Percentiles rank a stretch among this genome's conserved stretches.
phyloP scores from a whole-genome alignment of 257 asterid genomes.

The Ilex asprella region DNA sequence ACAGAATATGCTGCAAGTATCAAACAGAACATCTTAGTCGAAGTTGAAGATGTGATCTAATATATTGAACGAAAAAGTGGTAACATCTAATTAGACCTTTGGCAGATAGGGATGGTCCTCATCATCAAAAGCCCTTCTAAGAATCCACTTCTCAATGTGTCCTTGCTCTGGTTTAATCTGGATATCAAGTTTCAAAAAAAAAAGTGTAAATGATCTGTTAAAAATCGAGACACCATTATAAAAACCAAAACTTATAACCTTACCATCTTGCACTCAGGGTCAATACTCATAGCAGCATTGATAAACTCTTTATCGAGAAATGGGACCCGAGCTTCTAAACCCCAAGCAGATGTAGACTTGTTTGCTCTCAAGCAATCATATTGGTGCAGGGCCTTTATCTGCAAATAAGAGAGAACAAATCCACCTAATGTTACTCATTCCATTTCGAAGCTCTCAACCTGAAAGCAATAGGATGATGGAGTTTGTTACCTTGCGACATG shows the following conservation, averaged over 20 bases:
- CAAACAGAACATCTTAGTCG: conserved; percentile 10
- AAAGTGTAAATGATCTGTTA: background rate
- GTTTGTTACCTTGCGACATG: conserved; percentile 67
- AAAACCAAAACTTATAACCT: background rate
- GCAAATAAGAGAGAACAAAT: conserved; percentile 10
- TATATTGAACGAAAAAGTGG: background rate
- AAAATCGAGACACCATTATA: background rate
- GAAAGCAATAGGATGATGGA: background rate
- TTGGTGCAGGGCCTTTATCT: conserved; percentile 95
- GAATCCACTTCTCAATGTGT: conserved; percentile 85
- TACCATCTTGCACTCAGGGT: conserved; percentile 92
- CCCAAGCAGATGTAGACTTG: conserved; percentile 98
- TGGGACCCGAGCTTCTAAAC: conserved; percentile 92
- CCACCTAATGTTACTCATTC: background rate
- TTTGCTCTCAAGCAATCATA: conserved; percentile 94
- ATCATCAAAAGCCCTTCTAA: conserved; percentile 91
- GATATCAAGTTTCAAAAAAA: background rate
- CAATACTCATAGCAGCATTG: conserved; percentile 81
- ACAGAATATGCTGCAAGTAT: conserved; percentile 76
- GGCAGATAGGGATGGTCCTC: conserved; percentile 88
- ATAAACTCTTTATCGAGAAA: conserved; percentile 88
- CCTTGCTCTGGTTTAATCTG: conserved; percentile 81
- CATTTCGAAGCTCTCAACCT: background rate
- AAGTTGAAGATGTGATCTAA: background rate
- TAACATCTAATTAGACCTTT: conserved; percentile 39